phyloP scores from a whole-genome alignment of 2,329 filamentous ascomycete species.

The Epichloe gansuensis region DNA sequence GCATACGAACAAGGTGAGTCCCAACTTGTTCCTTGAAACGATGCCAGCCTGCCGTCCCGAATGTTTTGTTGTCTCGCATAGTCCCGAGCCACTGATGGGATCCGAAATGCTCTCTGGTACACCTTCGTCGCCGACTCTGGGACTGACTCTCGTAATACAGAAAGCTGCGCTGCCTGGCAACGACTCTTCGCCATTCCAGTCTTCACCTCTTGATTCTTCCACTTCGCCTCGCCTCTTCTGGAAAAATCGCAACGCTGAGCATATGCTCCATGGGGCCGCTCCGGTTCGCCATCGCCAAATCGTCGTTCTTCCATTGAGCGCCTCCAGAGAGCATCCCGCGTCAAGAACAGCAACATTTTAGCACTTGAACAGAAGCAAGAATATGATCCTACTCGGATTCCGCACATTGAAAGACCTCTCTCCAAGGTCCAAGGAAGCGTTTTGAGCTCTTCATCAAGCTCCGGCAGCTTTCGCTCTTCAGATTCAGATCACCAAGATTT shows the following conservation, averaged over 20 bases:
- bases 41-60: not conserved
- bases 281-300: slow-evolving; percentile 55
- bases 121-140: slow-evolving; percentile 4
- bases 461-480: slow-evolving; percentile 40
- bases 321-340: slow-evolving; percentile 83
- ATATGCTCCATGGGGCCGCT: slow-evolving; percentile 52
- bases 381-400: slow-evolving; percentile 73
- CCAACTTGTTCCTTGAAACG: not conserved
- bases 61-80: not conserved
- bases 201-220: slow-evolving; percentile 57
- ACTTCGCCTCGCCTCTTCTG: slow-evolving; percentile 82
- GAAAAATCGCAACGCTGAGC: slow-evolving; percentile 74
- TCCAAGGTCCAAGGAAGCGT: slow-evolving; percentile 64
- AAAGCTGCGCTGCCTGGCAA: slow-evolving; percentile 52
- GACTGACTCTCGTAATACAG: slow-evolving; percentile 29
- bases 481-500: slow-evolving; percentile 28
- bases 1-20: slow-evolving; percentile 47
- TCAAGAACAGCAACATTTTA: slow-evolving; percentile 97
- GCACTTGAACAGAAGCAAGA: slow-evolving; percentile 84
- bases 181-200: slow-evolving; percentile 76
- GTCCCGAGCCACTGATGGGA: not conserved
- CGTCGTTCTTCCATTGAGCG: slow-evolving; percentile 90
- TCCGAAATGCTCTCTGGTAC: not conserved
- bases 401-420: slow-evolving; percentile 70
- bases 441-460: slow-evolving; percentile 47